Conservation (phyloP, 768 basidiomycete species). For the Chalciporus sphaerocephalus region DNA sequence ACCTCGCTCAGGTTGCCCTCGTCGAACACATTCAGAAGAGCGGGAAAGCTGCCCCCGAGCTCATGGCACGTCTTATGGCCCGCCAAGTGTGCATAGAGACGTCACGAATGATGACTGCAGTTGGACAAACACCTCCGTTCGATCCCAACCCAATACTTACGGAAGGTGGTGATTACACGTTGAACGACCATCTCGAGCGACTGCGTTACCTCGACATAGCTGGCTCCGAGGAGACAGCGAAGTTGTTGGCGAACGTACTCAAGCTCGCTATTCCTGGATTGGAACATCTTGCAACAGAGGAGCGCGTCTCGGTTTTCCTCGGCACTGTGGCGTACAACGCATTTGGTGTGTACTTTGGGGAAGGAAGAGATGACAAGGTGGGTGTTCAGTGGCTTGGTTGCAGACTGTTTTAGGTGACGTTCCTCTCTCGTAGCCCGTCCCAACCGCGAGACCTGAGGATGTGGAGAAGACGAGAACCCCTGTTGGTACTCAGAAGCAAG, state of each 20-base stretch:
- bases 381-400: conserved; percentile 8
- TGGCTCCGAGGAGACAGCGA: conserved; percentile 45
- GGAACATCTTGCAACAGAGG: conserved; percentile 64
- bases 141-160: conserved; percentile 28
- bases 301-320: conserved; percentile 53
- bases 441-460: conserved; percentile 59
- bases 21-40: conserved; percentile 51
- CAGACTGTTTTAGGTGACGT: conserved; percentile 1
- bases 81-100: conserved; percentile 66
- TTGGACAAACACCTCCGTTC: conserved; percentile 11
- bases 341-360: conserved; percentile 64
- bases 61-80: conserved; percentile 69
- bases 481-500: conserved; percentile 67
- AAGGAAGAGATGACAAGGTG: conserved; percentile 71
- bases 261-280: conserved; percentile 63
- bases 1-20: conserved; percentile 57
- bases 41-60: conserved; percentile 43
- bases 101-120: conserved; percentile 44
- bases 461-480: conserved; percentile 74
- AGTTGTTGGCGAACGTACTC: conserved; percentile 52
- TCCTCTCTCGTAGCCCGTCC: conserved; percentile 41
- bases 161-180: conserved; percentile 50
- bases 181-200: conserved; percentile 76
- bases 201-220: conserved; percentile 61
- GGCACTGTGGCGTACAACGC: conserved; percentile 77